Conservation (phyloP, 768 basidiomycete genomes). For the Tricholoma matsutake region DNA sequence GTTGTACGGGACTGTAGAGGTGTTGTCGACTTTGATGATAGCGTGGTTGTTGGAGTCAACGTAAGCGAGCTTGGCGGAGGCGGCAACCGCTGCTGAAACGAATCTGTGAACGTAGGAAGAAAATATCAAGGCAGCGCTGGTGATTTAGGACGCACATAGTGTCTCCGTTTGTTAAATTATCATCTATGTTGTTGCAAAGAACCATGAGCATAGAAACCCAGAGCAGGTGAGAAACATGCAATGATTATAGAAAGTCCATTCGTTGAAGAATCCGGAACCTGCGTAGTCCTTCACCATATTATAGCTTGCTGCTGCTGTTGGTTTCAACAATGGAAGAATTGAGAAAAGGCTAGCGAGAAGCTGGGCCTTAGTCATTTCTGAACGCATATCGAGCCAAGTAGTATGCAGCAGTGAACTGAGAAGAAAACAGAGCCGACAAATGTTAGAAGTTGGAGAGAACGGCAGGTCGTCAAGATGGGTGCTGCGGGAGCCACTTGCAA, state of each 20-base stretch:
- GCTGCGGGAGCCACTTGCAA: constrained; percentile 1
- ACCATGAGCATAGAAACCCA: background rate
- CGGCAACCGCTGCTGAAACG: constrained; percentile 44
- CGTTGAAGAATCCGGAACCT: constrained; percentile 63
- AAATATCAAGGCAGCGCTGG: background rate
- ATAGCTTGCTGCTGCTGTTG: constrained; percentile 31
- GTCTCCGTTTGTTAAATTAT: constrained; percentile 71
- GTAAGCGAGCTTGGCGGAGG: constrained; percentile 52
- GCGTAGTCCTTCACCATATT: constrained; percentile 53
- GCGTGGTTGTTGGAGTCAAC: constrained; percentile 69
- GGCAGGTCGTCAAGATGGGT: background rate
- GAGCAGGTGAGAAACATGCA: constrained; percentile 35
- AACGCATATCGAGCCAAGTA: background rate
- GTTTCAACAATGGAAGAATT: background rate
- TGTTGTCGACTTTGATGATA: constrained; percentile 76
- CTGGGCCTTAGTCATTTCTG: background rate
- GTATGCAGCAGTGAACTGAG: background rate
- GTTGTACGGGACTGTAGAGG: constrained; percentile 45
- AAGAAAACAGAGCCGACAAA: background rate
- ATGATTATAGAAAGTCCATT: constrained; percentile 62
- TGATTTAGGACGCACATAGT: constrained; percentile 34
- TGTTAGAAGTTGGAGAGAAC: background rate
- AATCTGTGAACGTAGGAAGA: constrained; percentile 34
- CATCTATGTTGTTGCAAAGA: constrained; percentile 35
- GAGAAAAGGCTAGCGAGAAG: background rate